A percentile compares a stretch with the other conserved stretches of the same genome.
Evolutionary conservation across 768 basidiomycete species (phyloP).

Genomic region (Lyophyllum decastes): DNA sequence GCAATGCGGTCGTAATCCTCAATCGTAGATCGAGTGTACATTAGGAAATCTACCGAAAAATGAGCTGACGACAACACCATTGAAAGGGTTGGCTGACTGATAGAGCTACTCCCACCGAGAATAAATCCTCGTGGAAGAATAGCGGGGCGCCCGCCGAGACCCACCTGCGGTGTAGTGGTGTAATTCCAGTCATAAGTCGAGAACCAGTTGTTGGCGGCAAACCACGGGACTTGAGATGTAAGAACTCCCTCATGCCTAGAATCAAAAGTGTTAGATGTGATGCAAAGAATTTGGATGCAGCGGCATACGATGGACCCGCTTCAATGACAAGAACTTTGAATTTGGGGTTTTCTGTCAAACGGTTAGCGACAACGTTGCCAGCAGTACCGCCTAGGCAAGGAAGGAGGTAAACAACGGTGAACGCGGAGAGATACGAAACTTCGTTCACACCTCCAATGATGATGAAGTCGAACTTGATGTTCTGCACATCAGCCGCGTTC

Average conservation of each 20-base stretch:
- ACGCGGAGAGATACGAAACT: neutral
- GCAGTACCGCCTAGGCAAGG: conserved; percentile 21
- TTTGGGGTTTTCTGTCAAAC: conserved; percentile 15
- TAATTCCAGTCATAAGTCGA: conserved; percentile 35
- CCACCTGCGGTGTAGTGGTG: conserved; percentile 33
- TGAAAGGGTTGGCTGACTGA: conserved; percentile 22
- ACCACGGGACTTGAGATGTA: conserved; percentile 15
- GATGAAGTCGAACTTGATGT: conserved; percentile 21
- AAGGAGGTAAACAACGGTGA: neutral
- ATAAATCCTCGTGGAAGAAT: conserved; percentile 28
- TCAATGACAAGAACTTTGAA: conserved; percentile 19
- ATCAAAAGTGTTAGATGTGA: neutral
- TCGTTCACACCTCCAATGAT: conserved; percentile 22
- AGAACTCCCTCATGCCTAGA: conserved; percentile 18
- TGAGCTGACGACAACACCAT: neutral
- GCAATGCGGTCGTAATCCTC: conserved; percentile 34
- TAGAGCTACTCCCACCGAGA: conserved; percentile 32
- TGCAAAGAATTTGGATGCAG: neutral
- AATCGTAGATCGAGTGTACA: neutral
- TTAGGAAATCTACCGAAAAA: neutral
- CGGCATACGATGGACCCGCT: conserved; percentile 18
- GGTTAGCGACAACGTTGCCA: conserved; percentile 19
- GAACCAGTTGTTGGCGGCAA: conserved; percentile 11
- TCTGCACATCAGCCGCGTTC: conserved; percentile 9
- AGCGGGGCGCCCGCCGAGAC: conserved; percentile 25